phyloP scores from a whole-genome alignment of 2,329 filamentous ascomycete genomes.

The Aspergillus sclerotialis region DNA sequence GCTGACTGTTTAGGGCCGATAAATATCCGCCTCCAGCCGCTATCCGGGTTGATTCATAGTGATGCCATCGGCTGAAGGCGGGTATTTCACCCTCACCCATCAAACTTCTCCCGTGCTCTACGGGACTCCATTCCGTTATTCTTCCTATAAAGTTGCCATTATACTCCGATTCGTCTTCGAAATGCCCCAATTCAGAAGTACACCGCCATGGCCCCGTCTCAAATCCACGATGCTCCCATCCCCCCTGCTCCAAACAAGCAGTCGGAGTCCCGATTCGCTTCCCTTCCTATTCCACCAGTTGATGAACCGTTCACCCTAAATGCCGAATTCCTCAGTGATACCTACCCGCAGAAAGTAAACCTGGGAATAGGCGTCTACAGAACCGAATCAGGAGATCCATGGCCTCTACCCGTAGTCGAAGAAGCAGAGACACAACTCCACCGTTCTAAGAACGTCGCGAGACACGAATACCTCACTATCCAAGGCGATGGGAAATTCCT shows the following conservation, averaged over 20 bases:
- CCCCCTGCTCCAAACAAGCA: background rate
- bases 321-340: conserved; percentile 61
- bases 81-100: background rate
- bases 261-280: conserved; percentile 10
- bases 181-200: no score
- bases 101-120: background rate
- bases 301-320: conserved; percentile 21
- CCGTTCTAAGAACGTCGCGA: conserved; percentile 51
- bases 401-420: conserved; percentile 57
- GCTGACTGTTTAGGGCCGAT: no score
- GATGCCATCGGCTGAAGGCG: background rate
- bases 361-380: conserved; percentile 89
- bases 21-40: conserved; percentile 1
- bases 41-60: background rate
- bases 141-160: no score
- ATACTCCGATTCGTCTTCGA: no score
- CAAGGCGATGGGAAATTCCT: conserved; percentile 61
- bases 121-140: background rate
- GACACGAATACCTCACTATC: conserved; percentile 63
- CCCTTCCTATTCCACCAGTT: conserved; percentile 10
- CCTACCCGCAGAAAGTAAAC: conserved; percentile 71
- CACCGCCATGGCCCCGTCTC: conserved; percentile 1
- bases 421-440: conserved; percentile 1
- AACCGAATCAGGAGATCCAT: conserved; percentile 85
- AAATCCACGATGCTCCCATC: background rate